These are phyloP conservation scores for Phoma herbarum DNA, from an alignment of 2,329 filamentous ascomycete genomes.

Conservation along the genomic window DNA sequence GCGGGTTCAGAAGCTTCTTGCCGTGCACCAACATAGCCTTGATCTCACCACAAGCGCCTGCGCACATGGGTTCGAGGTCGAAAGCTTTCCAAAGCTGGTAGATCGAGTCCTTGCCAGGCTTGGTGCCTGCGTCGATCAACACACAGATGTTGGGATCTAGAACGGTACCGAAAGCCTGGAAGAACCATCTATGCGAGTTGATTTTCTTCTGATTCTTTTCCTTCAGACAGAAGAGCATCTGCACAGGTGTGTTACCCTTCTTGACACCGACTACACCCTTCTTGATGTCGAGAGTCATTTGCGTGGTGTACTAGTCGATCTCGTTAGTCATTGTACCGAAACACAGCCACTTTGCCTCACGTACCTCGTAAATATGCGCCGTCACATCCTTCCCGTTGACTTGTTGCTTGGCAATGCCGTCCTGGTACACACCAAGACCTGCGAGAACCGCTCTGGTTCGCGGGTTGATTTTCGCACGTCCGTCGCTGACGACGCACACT, in stretches of 20 bases:
- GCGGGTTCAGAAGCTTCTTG: conserved; percentile 88
- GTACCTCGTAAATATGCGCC: conserved; percentile 85
- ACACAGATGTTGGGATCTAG: conserved; percentile 97
- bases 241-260: conserved; percentile 84
- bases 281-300: conserved; percentile 87
- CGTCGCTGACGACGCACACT: conserved; percentile 95
- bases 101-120: conserved; percentile 91
- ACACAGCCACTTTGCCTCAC: conserved; percentile 13
- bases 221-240: conserved; percentile 97
- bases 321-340: conserved; percentile 26
- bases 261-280: conserved; percentile 87
- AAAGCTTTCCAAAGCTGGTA: conserved; percentile 99
- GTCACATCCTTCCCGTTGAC: conserved; percentile 97
- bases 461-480: conserved; percentile 95
- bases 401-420: conserved; percentile 97
- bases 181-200: conserved; percentile 99
- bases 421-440: conserved; percentile 95
- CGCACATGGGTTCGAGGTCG: conserved; percentile 96
- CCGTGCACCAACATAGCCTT: conserved; percentile 94
- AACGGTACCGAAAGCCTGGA: conserved; percentile 92
- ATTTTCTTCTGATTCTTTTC: conserved; percentile 99
- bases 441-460: conserved; percentile 88
- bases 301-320: conserved; percentile 72
- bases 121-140: conserved; percentile 93
- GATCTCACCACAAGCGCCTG: conserved; percentile 96